These are phyloP conservation scores for Kwoniella newhampshirensis DNA, from an alignment of 768 basidiomycete genomes.

Conservation along the genomic window DNA sequence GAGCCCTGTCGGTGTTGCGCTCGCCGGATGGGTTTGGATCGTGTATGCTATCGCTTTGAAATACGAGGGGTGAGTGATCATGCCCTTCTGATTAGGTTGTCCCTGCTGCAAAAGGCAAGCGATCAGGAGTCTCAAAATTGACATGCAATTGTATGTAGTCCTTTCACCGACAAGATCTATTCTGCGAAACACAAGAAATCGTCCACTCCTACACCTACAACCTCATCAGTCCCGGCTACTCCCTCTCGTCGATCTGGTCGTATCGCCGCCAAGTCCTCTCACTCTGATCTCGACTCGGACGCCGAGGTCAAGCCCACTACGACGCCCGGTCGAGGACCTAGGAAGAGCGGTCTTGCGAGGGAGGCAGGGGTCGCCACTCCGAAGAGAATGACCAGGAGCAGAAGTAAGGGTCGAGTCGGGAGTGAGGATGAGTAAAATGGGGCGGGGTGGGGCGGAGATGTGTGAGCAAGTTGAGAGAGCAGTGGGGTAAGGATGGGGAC, in stretches of 20 bases:
- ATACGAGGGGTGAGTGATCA: slow-evolving; percentile 76
- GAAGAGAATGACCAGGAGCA: slow-evolving; percentile 43
- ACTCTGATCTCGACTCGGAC: slow-evolving; percentile 16
- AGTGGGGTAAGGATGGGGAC: background rate
- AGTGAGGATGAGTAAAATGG: slow-evolving; percentile 32
- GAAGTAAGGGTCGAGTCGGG: slow-evolving; percentile 41
- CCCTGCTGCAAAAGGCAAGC: no score
- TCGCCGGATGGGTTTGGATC: slow-evolving; percentile 77
- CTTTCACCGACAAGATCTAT: slow-evolving; percentile 58
- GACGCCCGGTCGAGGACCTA: slow-evolving; percentile 8
- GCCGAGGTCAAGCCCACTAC: slow-evolving; percentile 8
- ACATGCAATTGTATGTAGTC: no score
- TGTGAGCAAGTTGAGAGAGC: no score
- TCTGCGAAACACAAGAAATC: slow-evolving; percentile 40
- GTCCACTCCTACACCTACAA: slow-evolving; percentile 19
- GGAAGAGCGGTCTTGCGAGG: slow-evolving; percentile 9
- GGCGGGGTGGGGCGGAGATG: background rate
- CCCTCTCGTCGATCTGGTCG: slow-evolving; percentile 17
- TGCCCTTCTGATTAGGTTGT: background rate
- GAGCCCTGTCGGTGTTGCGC: slow-evolving; percentile 75
- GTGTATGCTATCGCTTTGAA: slow-evolving; percentile 79
- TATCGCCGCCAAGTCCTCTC: slow-evolving; percentile 13
- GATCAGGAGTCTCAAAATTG: no score
- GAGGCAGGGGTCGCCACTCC: slow-evolving; percentile 27
- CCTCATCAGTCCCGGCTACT: slow-evolving; percentile 14